Percentiles rank a stretch among this genome's conserved stretches.
phyloP scores from a whole-genome alignment of 1,284 basidiomycete genomes.

The Neonothopanus nambi region DNA sequence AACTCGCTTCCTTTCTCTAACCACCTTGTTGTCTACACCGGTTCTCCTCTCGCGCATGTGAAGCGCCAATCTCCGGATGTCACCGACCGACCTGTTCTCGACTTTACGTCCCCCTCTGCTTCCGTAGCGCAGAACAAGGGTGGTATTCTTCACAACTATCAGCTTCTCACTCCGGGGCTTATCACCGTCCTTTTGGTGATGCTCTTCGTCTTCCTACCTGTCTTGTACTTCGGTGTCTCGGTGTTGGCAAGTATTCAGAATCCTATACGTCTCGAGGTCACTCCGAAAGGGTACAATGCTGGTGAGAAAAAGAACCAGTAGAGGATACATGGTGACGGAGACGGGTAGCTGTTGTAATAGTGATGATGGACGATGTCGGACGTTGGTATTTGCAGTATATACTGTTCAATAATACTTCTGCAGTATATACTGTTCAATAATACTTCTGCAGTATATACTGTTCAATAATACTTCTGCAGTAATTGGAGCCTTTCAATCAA shows the following conservation, averaged over 20 bases:
- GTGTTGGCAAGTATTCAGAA: constrained; percentile 80
- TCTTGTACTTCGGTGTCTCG: constrained; percentile 64
- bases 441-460: too few species aligned
- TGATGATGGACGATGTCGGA: too few species aligned
- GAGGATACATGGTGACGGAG: neutral
- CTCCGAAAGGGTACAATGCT: constrained; percentile 66
- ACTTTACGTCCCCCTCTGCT: constrained; percentile 19
- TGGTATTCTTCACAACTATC: constrained; percentile 74
- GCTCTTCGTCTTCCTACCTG: constrained; percentile 73
- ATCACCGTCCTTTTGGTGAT: constrained; percentile 69
- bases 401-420: too few species aligned
- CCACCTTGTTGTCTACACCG: constrained; percentile 66
- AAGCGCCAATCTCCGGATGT: constrained; percentile 37
- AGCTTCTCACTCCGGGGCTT: constrained; percentile 79
- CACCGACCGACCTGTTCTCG: constrained; percentile 26
- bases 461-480: too few species aligned
- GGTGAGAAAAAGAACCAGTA: constrained; percentile 81
- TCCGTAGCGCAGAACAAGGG: constrained; percentile 33
- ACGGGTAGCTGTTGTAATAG: too few species aligned
- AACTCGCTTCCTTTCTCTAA: constrained; percentile 44
- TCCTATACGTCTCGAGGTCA: constrained; percentile 54
- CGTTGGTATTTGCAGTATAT: too few species aligned
- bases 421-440: too few species aligned
- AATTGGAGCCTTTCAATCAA: too few species aligned
- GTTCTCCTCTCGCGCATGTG: constrained; percentile 41